These are phyloP conservation scores for Tolypocladium ovalisporum DNA, from an alignment of 2,329 filamentous ascomycete genomes.

Conservation along the genomic window DNA sequence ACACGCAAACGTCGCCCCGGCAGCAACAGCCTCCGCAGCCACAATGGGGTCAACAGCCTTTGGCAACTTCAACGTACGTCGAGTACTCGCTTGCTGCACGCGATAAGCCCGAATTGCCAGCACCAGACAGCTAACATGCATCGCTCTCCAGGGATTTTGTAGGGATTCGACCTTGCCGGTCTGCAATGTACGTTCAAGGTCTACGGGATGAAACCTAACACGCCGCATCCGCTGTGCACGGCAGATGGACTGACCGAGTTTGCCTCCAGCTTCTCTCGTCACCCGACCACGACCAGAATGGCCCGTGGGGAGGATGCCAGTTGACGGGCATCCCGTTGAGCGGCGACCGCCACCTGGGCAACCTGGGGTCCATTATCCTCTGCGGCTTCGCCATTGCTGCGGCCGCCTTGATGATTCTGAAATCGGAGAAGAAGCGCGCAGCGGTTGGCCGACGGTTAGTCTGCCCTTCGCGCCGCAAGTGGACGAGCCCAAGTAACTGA, in stretches of 20 bases:
- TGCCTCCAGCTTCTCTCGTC: constrained; percentile 38
- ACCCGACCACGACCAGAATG: constrained; percentile 45
- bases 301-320: constrained; percentile 58
- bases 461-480: neutral
- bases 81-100: neutral
- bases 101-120: neutral
- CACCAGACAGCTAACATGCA: constrained; percentile 12
- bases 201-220: neutral
- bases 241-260: constrained; percentile 7
- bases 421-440: constrained; percentile 81
- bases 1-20: neutral
- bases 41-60: constrained; percentile 51
- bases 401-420: constrained; percentile 58
- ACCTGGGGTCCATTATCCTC: constrained; percentile 85
- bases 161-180: constrained; percentile 72
- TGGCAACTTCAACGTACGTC: constrained; percentile 46
- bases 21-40: constrained; percentile 12
- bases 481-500: neutral
- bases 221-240: constrained; percentile 3
- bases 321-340: constrained; percentile 66
- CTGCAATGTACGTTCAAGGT: constrained; percentile 53
- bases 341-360: constrained; percentile 57
- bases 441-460: constrained; percentile 80
- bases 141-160: constrained; percentile 57
- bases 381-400: constrained; percentile 65